A percentile compares a stretch with the other conserved stretches of the same genome.
phyloP scores from a whole-genome alignment of 2,329 filamentous ascomycete genomes.

The Biscogniauxia sp. region DNA sequence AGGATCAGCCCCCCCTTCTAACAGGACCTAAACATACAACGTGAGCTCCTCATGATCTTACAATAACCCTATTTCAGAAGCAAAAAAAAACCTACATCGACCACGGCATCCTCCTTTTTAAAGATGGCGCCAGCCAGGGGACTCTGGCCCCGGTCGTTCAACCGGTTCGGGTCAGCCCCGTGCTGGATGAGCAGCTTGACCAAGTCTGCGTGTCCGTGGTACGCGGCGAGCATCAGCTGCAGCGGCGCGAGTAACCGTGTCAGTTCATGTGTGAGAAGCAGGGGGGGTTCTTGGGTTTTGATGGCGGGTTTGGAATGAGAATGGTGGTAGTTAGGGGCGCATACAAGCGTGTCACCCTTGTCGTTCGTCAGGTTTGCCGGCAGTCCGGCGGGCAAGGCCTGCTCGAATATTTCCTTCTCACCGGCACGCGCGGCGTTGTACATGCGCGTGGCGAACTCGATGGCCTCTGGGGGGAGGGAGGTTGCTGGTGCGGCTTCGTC shows the following conservation, averaged over 20 bases:
- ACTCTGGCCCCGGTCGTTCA: conserved; percentile 68
- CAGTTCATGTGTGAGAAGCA: background rate
- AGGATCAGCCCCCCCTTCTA: conserved; percentile 54
- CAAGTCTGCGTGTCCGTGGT: conserved; percentile 63
- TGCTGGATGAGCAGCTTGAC: conserved; percentile 59
- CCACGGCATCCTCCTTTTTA: conserved; percentile 65
- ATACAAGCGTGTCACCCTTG: conserved; percentile 68
- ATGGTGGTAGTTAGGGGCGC: too few species aligned
- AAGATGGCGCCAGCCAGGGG: conserved; percentile 71
- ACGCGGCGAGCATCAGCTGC: conserved; percentile 70
- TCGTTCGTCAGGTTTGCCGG: conserved; percentile 70
- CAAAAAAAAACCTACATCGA: conserved; percentile 43
- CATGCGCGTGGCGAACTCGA: conserved; percentile 64
- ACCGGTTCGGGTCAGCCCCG: conserved; percentile 63
- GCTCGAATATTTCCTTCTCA: conserved; percentile 54
- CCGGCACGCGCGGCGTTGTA: conserved; percentile 66
- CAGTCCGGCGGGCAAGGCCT: conserved; percentile 63
- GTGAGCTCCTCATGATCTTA: background rate
- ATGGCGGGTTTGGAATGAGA: background rate
- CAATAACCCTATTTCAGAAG: background rate
- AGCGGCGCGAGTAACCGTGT: background rate
- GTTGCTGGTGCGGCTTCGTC: conserved; percentile 9
- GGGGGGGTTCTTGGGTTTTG: too few species aligned
- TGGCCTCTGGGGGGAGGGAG: conserved; percentile 58
- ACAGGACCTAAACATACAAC: conserved; percentile 36